Base-by-base conservation (phyloP, 305 asterid genomes). In the Plantago coronopus region DNA sequence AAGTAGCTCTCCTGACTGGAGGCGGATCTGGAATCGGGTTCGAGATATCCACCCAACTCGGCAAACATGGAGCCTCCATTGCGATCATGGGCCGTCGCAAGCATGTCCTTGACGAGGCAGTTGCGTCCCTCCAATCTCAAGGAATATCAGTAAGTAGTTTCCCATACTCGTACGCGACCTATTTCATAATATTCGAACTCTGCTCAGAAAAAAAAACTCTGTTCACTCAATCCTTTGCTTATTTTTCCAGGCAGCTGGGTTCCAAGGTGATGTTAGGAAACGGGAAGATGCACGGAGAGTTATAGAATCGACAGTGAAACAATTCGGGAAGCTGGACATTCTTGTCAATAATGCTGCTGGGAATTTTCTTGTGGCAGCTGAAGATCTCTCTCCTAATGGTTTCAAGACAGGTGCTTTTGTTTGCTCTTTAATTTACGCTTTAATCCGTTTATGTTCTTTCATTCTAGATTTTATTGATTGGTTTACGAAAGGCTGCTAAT, bases 1-100 rank as follows among this genome's bases (percentile, higher is more conserved):
- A 84, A 70, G 96, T 91, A 23, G 95, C 95, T 31, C 83, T 88
- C 6, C 74, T 88, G 57, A 91, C 98, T 11, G 98, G 98, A 16
- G 98, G 96, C 31, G 96, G 95, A 59, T 88, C 98, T 4, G 98
- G 98, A 0, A 91, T 91, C 67, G 95, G 94, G 3, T 78, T 82
- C 29, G 96, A 78, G 75, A 82, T 88, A 63, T 76, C 96, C 21
- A 66, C 86, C 62, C 86, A 91, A 25, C 82, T 91, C 17, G 96
- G 94, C 4, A 83, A 76, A 61, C 98, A 91, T 75, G 98, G 98
- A 51, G 96, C 96, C 54, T 81, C 93, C 68, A 57, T 91, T 67
- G 91, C 88, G 17, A 74, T 91, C 74, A 86, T 91, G 98, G 98
- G 98, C 62, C 95, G 96, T 66, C 89, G 96, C 17, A 79, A 66